Conservation (phyloP, 1,284 basidiomycete species). For the Pascua sp. region DNA sequence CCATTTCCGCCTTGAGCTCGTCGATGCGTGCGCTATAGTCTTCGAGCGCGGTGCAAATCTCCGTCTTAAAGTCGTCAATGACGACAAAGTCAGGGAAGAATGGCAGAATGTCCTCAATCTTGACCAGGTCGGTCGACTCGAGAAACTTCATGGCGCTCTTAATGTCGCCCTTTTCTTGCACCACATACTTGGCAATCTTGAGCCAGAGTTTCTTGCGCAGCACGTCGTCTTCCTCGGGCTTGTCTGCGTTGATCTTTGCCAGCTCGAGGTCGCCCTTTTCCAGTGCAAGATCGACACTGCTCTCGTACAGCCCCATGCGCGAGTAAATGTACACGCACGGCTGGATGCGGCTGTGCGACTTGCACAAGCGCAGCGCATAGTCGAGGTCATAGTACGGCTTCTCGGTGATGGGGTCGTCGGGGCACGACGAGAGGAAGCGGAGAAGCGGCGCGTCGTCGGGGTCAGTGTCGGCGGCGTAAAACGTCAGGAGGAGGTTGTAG, state of each 20-base stretch:
- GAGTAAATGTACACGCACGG: conserved; percentile 96
- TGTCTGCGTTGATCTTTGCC: conserved; percentile 88
- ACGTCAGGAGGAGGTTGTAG: conserved; percentile 89
- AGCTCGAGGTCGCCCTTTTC: conserved; percentile 89
- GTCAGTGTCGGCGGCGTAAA: conserved; percentile 60
- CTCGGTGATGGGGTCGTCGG: conserved; percentile 73
- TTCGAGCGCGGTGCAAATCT: conserved; percentile 94
- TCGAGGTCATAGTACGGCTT: conserved; percentile 95
- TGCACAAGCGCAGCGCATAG: conserved; percentile 90
- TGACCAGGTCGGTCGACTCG: conserved; percentile 87
- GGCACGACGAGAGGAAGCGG: conserved; percentile 79
- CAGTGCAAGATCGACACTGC: conserved; percentile 90
- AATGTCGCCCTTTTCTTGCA: conserved; percentile 95
- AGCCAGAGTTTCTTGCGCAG: conserved; percentile 94
- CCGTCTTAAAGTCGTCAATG: conserved; percentile 99
- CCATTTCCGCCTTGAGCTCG: conserved; percentile 88
- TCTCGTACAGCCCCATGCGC: conserved; percentile 96
- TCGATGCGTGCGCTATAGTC: conserved; percentile 91
- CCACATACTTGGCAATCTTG: conserved; percentile 94
- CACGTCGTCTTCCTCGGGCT: conserved; percentile 81
- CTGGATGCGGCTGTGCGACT: conserved; percentile 72
- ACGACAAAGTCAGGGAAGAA: conserved; percentile 99
- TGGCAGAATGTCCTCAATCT: conserved; percentile 97
- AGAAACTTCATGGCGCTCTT: conserved; percentile 96
- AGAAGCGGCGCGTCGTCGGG: conserved; percentile 76